phyloP scores from a whole-genome alignment of 768 basidiomycete genomes.

The Lanmaoa pseudosensibilis region DNA sequence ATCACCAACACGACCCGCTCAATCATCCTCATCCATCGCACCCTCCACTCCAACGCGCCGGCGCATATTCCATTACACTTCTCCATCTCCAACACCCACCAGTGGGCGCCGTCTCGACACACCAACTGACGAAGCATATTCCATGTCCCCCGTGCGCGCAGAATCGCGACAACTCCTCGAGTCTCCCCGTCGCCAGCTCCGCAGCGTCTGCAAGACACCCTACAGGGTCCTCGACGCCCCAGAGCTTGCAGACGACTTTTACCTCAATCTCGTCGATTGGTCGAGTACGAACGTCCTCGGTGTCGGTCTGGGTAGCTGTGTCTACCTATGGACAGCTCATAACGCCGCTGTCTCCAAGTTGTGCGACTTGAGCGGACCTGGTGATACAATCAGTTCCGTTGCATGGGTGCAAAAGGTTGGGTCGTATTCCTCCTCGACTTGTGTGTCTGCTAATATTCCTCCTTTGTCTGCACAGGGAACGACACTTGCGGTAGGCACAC shows the following conservation, averaged over 20 bases:
- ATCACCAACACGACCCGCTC: constrained; percentile 56
- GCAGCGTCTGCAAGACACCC: constrained; percentile 90
- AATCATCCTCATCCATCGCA: constrained; percentile 36
- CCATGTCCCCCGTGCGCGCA: constrained; percentile 84
- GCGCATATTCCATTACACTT: constrained; percentile 68
- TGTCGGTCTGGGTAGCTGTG: constrained; percentile 87
- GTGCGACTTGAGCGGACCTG: constrained; percentile 67
- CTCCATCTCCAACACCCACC: constrained; percentile 56
- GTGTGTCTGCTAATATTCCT: neutral
- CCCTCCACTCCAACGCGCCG: constrained; percentile 50
- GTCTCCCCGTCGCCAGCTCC: constrained; percentile 76
- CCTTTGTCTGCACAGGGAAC: constrained; percentile 54
- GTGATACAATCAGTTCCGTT: constrained; percentile 81
- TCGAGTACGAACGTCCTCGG: constrained; percentile 92
- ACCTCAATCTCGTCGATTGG: constrained; percentile 98
- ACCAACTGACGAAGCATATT: constrained; percentile 86
- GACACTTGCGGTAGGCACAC: constrained; percentile 89
- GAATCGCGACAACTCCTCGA: constrained; percentile 81
- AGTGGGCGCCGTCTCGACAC: constrained; percentile 62
- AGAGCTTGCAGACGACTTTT: constrained; percentile 97
- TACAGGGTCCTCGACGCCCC: constrained; percentile 97
- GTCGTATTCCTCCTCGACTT: neutral
- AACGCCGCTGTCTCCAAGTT: constrained; percentile 91
- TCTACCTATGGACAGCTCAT: constrained; percentile 96
- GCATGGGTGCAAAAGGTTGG: constrained; percentile 84